Conservation (phyloP, 2,329 filamentous ascomycete genomes). For the Xylaria sp. region DNA sequence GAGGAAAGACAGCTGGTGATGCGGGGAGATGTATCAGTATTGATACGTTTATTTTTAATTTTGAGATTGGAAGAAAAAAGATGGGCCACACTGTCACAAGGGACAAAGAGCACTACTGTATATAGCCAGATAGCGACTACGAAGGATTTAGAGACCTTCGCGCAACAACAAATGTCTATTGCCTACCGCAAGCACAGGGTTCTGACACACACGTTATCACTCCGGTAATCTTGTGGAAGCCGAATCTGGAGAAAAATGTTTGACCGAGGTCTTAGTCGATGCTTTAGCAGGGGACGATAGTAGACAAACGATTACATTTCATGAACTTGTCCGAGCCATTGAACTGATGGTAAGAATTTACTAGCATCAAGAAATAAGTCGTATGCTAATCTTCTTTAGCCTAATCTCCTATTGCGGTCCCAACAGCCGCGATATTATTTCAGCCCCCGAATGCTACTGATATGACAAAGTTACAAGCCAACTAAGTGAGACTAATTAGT, state of each 20-base stretch:
- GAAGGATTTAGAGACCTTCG: too few relatives aligned
- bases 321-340: not conserved
- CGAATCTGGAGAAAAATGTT: not conserved
- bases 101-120: too few relatives aligned
- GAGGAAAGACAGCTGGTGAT: not conserved
- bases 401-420: constrained; percentile 18
- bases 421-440: constrained; percentile 23
- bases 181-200: too few relatives aligned
- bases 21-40: constrained; percentile 2
- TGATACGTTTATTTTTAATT: constrained; percentile 13
- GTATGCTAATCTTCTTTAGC: not conserved
- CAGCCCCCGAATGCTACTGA: not conserved
- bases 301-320: not conserved
- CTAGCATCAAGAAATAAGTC: not conserved
- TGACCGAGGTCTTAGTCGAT: constrained; percentile 11
- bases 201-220: not conserved
- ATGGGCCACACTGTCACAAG: too few relatives aligned
- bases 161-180: too few relatives aligned
- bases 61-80: constrained; percentile 4
- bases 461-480: not conserved
- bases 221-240: constrained; percentile 4
- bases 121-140: too few relatives aligned
- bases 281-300: not conserved
- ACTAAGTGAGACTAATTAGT: not conserved
- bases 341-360: constrained; percentile 7